A percentile compares a stretch with the other conserved stretches of the same genome.
phyloP scores from a whole-genome alignment of 2,329 filamentous ascomycete genomes.

The Fusarium brevicatenulatum region DNA sequence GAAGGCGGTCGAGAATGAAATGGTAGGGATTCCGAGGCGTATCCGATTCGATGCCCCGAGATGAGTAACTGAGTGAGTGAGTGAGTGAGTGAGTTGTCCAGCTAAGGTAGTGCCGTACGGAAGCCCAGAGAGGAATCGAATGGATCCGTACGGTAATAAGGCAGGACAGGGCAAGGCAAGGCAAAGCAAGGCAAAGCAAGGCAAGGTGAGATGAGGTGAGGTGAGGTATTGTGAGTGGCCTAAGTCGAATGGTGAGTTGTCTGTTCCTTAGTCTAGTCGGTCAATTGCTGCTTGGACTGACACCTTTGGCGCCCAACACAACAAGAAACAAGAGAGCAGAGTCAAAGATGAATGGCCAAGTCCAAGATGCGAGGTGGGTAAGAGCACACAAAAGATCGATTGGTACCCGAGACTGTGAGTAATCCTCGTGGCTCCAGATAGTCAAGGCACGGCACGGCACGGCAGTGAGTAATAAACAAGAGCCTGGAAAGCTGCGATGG shows the following conservation, averaged over 20 bases:
- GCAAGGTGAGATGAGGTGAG: neutral
- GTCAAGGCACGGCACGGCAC: neutral
- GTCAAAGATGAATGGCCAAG: neutral
- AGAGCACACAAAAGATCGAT: constrained; percentile 26
- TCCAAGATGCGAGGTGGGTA: constrained; percentile 19
- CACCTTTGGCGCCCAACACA: constrained; percentile 33
- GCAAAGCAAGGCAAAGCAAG: neutral
- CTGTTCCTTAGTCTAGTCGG: constrained; percentile 33
- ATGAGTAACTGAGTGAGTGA: constrained; percentile 26
- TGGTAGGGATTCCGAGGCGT: constrained; percentile 33
- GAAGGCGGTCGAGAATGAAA: constrained; percentile 39
- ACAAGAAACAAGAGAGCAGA: constrained; percentile 1
- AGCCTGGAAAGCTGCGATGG: constrained; percentile 4
- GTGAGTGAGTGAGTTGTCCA: constrained; percentile 9
- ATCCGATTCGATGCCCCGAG: constrained; percentile 30
- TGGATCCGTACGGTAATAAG: neutral
- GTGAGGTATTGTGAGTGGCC: constrained; percentile 19
- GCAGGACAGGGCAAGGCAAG: neutral
- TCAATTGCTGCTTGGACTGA: constrained; percentile 24
- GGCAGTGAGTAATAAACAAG: constrained; percentile 4
- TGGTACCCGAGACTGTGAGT: constrained; percentile 18
- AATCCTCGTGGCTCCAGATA: constrained; percentile 12
- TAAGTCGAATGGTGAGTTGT: constrained; percentile 32
- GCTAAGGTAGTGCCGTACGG: constrained; percentile 16
- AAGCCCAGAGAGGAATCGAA: constrained; percentile 19